A percentile compares a stretch with the other conserved stretches of the same genome.
Evolutionary conservation across 306 rosid species (phyloP).

Genomic region (Prinsepia uniflora): DNA sequence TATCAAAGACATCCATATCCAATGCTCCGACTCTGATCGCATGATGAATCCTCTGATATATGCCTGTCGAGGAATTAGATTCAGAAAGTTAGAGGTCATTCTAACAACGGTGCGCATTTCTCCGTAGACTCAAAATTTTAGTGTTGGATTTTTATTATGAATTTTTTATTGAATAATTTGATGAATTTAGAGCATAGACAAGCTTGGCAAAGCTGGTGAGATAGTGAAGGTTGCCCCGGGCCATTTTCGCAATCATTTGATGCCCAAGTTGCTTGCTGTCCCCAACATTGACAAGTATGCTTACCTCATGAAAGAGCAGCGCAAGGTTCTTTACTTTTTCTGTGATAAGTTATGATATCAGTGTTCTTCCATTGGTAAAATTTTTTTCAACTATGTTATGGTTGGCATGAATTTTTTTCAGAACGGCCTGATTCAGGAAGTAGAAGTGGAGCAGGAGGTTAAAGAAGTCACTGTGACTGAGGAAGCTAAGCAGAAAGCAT

Average conservation of each 20-base stretch:
- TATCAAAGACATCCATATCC: constrained; percentile 36
- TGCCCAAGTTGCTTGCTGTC: constrained; percentile 92
- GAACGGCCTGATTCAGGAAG: constrained; percentile 63
- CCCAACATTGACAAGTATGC: constrained; percentile 89
- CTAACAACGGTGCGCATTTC: constrained; percentile 57
- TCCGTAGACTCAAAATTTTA: background rate
- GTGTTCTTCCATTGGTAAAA: background rate
- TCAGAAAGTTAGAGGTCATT: constrained; percentile 76
- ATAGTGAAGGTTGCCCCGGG: constrained; percentile 92
- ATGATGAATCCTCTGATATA: constrained; percentile 60
- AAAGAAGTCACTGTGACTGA: constrained; percentile 51
- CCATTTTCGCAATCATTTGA: constrained; percentile 82
- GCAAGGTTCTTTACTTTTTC: constrained; percentile 42
- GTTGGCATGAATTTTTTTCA: constrained; percentile 27
- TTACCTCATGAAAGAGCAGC: constrained; percentile 65
- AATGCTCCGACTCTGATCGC: constrained; percentile 30
- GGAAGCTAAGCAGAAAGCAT: constrained; percentile 67
- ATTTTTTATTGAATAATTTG: constrained; percentile 7
- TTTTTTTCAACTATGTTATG: background rate
- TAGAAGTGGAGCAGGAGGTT: constrained; percentile 47
- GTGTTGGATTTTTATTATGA: background rate
- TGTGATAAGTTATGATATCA: background rate
- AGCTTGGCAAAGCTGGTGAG: constrained; percentile 86
- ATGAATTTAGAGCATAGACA: constrained; percentile 51
- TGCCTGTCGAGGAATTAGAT: constrained; percentile 65